Conservation (phyloP, 306 rosid genomes). For the Fragaria ananassa region DNA sequence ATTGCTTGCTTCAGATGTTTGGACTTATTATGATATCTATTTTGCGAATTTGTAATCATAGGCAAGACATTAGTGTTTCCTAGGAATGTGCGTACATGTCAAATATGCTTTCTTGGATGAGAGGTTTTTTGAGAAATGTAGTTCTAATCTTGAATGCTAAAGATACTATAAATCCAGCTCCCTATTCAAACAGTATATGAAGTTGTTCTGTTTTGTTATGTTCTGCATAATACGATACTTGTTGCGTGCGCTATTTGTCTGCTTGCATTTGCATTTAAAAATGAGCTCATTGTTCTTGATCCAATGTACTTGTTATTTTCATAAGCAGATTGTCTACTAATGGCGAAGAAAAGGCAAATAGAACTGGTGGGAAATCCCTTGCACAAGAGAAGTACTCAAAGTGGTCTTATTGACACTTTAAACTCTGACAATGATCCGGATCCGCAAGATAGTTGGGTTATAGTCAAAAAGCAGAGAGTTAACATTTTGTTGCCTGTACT, state of each 20-base stretch:
- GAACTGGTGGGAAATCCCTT: constrained; percentile 29
- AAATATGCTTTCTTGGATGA: too few relatives aligned
- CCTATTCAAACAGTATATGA: background rate
- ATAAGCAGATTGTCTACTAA: constrained; percentile 38
- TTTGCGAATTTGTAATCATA: too few relatives aligned
- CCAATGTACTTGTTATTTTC: constrained; percentile 18
- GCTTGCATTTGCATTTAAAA: background rate
- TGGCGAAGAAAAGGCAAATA: constrained; percentile 67
- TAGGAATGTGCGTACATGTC: too few relatives aligned
- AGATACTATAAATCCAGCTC: too few relatives aligned
- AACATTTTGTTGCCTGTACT: constrained; percentile 65
- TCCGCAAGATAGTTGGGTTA: constrained; percentile 61
- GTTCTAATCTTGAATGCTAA: too few relatives aligned
- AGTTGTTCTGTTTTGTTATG: background rate
- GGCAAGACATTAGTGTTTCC: too few relatives aligned
- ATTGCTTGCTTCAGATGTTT: too few relatives aligned
- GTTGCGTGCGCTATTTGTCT: background rate
- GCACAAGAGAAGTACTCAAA: constrained; percentile 28
- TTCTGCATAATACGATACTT: background rate
- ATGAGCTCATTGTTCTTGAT: constrained; percentile 12
- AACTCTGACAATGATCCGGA: constrained; percentile 29
- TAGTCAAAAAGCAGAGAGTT: constrained; percentile 77
- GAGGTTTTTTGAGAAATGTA: too few relatives aligned
- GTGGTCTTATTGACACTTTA: constrained; percentile 30
- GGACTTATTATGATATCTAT: too few relatives aligned